phyloP scores from a whole-genome alignment of 106 monocot species.

The Acorus gramineus region DNA sequence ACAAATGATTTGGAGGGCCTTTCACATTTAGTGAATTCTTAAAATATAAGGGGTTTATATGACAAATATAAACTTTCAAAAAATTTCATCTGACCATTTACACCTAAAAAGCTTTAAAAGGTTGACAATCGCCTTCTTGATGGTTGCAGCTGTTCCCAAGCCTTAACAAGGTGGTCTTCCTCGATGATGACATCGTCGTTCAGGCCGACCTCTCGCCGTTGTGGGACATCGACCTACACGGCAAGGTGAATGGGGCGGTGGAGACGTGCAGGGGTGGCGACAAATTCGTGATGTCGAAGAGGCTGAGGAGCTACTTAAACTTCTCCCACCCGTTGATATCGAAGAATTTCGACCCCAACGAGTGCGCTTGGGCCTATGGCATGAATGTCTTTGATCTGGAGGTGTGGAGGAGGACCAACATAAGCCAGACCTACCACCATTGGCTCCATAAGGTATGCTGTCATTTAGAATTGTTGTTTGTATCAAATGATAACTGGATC shows the following conservation, averaged over 20 bases:
- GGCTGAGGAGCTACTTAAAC: slow-evolving; percentile 32
- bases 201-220: slow-evolving; percentile 35
- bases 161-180: slow-evolving; percentile 39
- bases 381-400: slow-evolving; percentile 42
- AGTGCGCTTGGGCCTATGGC: slow-evolving; percentile 44
- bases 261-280: slow-evolving; percentile 32
- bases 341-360: slow-evolving; percentile 18
- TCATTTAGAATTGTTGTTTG: no score
- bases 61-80: no score
- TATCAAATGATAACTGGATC: no score
- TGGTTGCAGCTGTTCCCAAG: slow-evolving; percentile 37
- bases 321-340: slow-evolving; percentile 37
- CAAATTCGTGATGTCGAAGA: slow-evolving; percentile 37
- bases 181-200: slow-evolving; percentile 31
- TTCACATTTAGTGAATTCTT: no score
- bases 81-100: not conserved
- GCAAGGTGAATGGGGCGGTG: slow-evolving; percentile 37
- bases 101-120: not conserved
- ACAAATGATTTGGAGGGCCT: no score
- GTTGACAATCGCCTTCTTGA: not conserved
- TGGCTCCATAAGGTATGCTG: slow-evolving; percentile 61
- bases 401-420: slow-evolving; percentile 35
- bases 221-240: slow-evolving; percentile 38
- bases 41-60: no score
- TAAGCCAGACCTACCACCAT: slow-evolving; percentile 40